Percentiles rank a stretch among this genome's conserved stretches.
Conservation (phyloP, 345 rosid genomes). For the Citrus unshiu region DNA sequence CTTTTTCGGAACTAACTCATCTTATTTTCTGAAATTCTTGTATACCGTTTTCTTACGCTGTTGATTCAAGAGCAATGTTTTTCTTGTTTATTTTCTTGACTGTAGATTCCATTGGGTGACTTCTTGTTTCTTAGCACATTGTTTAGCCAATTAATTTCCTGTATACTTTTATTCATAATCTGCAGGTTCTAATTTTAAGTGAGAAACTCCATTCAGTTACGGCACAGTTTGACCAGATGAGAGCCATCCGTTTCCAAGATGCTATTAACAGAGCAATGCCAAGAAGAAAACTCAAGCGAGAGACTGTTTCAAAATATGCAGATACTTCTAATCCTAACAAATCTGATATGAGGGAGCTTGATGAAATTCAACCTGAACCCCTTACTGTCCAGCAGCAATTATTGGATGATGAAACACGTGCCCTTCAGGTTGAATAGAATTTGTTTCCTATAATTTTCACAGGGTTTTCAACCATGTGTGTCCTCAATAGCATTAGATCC, state of each 20-base stretch:
- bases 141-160: slow-evolving; percentile 6
- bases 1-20: not conserved
- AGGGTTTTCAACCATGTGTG: not conserved
- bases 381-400: slow-evolving; percentile 62
- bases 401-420: slow-evolving; percentile 87
- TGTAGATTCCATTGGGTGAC: not conserved
- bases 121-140: not conserved
- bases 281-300: slow-evolving; percentile 62
- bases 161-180: slow-evolving; percentile 11
- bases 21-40: not conserved
- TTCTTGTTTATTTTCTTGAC: too few species aligned
- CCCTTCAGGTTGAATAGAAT: slow-evolving; percentile 72
- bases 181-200: slow-evolving; percentile 72
- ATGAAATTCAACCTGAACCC: slow-evolving; percentile 50
- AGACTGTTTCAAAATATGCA: slow-evolving; percentile 31
- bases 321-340: slow-evolving; percentile 31
- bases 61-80: too few species aligned
- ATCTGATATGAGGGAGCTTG: slow-evolving; percentile 41
- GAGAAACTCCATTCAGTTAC: slow-evolving; percentile 93
- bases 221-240: slow-evolving; percentile 75
- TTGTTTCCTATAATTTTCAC: slow-evolving; percentile 1
- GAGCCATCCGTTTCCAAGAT: slow-evolving; percentile 91
- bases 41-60: not conserved
- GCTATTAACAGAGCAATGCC: slow-evolving; percentile 71
- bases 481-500: not conserved